Evolutionary conservation across 106 monocot genomes (phyloP), one percentile per base, ranked within the genome.

Genomic region (Dioscorea alata): DNA sequence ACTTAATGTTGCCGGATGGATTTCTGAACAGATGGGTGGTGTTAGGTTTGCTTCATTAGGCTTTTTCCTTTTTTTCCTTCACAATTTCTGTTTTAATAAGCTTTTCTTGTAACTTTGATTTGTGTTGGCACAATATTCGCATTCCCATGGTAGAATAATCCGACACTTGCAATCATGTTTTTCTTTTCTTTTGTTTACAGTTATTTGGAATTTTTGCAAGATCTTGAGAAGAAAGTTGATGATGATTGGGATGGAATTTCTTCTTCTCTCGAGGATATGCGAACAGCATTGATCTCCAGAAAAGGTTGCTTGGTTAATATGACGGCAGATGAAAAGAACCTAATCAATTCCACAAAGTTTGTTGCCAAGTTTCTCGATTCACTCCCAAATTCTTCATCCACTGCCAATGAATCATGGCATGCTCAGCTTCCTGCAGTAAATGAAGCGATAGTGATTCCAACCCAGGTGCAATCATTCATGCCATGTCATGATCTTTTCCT

Each of bases 401-500:
- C 50, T 66, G 75, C 65, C 51, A 61, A 20, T 66, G 66, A 59
- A 57, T 73, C 87, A 20, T 99, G 86, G 87, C 48, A 73, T 10
- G 51, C 66, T 19, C 78, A 57, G 59, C 80, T 99, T 58, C 66
- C 86, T 70, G 61, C 73, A 59, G 77, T 73, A 59, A 85, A 99
- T 78, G 97, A 99, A 90, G 97, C 90, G 61, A 90, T 99, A 54
- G 83, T 87, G 63, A 84, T 99, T 60, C 97, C 97, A 57, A 99
- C 97, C 33, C 97, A 99, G 87, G 97, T 92, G 61, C 31, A 62
- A 20, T 32, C 21, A 63, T 63, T 72, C 74, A 50, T 19, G 28
- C 0, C 17, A 17, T 32, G 18, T 64, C 9, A 33, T 24, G 25
- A 15, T 19, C 51, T 22, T 9, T 63, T 22, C 28, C 32, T 51